Percentiles rank a stretch among this genome's conserved stretches.
phyloP scores from a whole-genome alignment of 768 basidiomycete genomes.

The Lyophyllum decastes region DNA sequence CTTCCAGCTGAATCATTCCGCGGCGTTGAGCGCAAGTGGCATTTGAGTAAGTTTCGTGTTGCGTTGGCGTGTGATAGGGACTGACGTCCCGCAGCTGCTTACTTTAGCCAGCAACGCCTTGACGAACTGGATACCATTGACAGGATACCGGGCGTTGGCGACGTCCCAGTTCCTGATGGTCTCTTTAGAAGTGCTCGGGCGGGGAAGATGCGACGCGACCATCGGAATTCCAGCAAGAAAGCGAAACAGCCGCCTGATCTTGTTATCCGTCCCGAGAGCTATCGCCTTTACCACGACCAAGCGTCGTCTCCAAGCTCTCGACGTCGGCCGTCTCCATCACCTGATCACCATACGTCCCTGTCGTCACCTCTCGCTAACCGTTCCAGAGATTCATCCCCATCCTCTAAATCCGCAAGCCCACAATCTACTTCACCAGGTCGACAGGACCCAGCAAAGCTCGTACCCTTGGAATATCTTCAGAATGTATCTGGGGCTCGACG shows the following conservation, averaged over 20 bases:
- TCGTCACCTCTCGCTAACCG: conserved; percentile 30
- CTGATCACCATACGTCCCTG: conserved; percentile 26
- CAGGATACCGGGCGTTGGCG: conserved; percentile 64
- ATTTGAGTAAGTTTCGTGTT: conserved; percentile 60
- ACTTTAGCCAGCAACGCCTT: conserved; percentile 79
- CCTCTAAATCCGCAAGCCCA: conserved; percentile 39
- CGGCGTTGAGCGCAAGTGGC: conserved; percentile 73
- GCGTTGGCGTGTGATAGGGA: conserved; percentile 21
- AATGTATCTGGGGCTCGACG: conserved; percentile 54
- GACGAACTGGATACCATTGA: conserved; percentile 74
- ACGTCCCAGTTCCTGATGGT: conserved; percentile 70
- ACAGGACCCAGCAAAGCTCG: conserved; percentile 39
- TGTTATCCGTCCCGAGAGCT: conserved; percentile 24
- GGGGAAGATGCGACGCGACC: conserved; percentile 58
- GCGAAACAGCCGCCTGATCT: conserved; percentile 31
- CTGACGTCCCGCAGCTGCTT: conserved; percentile 59
- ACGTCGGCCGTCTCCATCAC: conserved; percentile 24
- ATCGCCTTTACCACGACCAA: conserved; percentile 21
- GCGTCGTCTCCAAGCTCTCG: conserved; percentile 20
- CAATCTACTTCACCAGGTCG: conserved; percentile 18
- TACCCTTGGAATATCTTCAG: conserved; percentile 66
- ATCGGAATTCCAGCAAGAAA: conserved; percentile 38
- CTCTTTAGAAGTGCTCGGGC: conserved; percentile 80
- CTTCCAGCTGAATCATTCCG: conserved; percentile 53
- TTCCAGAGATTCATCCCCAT: conserved; percentile 36